These are phyloP conservation scores for Plasmopara viticola DNA, from an alignment of 352 stramenopile genomes.

Conservation along the genomic window DNA sequence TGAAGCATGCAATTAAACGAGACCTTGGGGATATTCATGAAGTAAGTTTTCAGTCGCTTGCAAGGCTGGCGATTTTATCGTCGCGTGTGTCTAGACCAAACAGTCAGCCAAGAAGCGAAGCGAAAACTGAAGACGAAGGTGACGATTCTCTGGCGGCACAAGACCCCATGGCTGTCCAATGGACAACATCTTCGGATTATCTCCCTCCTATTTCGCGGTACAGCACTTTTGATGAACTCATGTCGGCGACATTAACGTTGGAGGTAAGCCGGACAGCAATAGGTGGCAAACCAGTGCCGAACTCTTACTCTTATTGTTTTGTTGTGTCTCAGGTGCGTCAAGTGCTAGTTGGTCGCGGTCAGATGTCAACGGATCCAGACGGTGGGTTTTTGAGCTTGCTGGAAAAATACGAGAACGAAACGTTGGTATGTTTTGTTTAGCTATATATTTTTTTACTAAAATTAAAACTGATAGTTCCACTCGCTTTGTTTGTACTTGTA, in stretches of 20 bases:
- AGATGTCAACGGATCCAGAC: slow-evolving; percentile 82
- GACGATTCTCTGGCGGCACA: slow-evolving; percentile 57
- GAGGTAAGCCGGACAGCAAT: slow-evolving; percentile 36
- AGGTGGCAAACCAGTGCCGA: too few relatives aligned
- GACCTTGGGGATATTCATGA: slow-evolving; percentile 76
- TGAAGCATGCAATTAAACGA: slow-evolving; percentile 76
- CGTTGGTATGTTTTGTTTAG: slow-evolving; percentile 29
- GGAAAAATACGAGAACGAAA: slow-evolving; percentile 84
- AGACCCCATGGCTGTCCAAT: slow-evolving; percentile 69
- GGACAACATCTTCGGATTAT: slow-evolving; percentile 60
- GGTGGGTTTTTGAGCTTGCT: slow-evolving; percentile 74
- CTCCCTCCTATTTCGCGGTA: slow-evolving; percentile 80
- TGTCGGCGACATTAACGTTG: slow-evolving; percentile 82
- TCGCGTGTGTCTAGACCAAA: slow-evolving; percentile 71
- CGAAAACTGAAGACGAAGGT: slow-evolving; percentile 37
- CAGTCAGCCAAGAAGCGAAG: slow-evolving; percentile 40
- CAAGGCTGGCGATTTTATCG: slow-evolving; percentile 72
- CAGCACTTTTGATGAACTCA: slow-evolving; percentile 87
- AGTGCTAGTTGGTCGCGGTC: slow-evolving; percentile 67
- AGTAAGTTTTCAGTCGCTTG: slow-evolving; percentile 84
- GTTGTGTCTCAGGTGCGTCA: slow-evolving; percentile 51
- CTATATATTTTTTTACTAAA: not conserved
- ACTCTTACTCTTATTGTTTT: not conserved
- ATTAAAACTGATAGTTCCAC: too few relatives aligned
- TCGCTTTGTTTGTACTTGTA: slow-evolving; percentile 3